phyloP scores from a whole-genome alignment of 768 basidiomycete species.

The Pseudohyphozyma bogoriensis region DNA sequence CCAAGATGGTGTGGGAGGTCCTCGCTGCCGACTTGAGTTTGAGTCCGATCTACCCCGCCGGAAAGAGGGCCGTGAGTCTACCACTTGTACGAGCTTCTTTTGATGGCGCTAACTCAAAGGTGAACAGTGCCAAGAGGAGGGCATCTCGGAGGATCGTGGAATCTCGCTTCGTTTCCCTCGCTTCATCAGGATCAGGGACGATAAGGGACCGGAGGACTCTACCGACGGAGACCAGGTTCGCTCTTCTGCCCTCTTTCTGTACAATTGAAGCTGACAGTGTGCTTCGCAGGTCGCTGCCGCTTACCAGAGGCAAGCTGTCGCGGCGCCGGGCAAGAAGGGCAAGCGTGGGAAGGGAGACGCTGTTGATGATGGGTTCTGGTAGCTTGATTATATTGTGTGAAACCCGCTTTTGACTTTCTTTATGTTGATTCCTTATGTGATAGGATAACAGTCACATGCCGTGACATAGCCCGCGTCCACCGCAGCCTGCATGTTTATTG shows the following conservation, averaged over 20 bases:
- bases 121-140: background rate
- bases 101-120: background rate
- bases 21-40: constrained; percentile 91
- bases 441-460: no score
- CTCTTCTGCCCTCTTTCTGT: background rate
- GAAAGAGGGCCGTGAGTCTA: constrained; percentile 61
- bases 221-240: constrained; percentile 81
- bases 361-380: constrained; percentile 21
- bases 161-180: constrained; percentile 94
- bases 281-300: constrained; percentile 27
- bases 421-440: no score
- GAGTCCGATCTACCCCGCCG: constrained; percentile 93
- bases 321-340: constrained; percentile 19
- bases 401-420: no score
- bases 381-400: no score
- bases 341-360: constrained; percentile 14
- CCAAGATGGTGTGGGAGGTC: constrained; percentile 95
- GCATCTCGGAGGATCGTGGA: constrained; percentile 64
- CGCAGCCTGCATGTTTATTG: no score
- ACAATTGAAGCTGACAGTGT: background rate
- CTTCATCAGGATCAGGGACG: constrained; percentile 83
- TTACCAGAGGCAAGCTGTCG: constrained; percentile 27
- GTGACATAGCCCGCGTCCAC: no score
- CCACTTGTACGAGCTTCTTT: no score
- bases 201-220: constrained; percentile 84